Percentiles rank a stretch among this genome's conserved stretches.
These are phyloP conservation scores for Flaveria linearis DNA, from an alignment of 129 eudicot species.

Conservation along the genomic window DNA sequence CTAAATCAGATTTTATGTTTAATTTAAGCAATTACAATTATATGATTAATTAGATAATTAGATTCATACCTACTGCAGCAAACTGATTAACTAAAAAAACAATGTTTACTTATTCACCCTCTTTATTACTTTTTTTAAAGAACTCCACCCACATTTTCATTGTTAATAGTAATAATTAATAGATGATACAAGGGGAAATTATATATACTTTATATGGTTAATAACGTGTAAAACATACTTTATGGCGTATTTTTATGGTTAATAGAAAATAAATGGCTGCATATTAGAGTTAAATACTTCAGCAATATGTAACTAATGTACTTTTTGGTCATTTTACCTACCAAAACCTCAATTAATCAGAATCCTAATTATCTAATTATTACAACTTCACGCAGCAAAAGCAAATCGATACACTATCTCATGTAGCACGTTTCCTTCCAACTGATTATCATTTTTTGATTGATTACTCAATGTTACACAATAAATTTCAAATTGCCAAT, in stretches of 20 bases:
- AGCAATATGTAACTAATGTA: background rate
- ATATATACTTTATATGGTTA: background rate
- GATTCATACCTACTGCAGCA: background rate
- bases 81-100: background rate
- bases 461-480: background rate
- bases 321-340: background rate
- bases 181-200: background rate
- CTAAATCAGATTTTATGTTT: background rate
- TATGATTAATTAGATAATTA: background rate
- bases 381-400: background rate
- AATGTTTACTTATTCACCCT: background rate
- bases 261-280: background rate
- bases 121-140: background rate
- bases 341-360: background rate
- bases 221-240: background rate
- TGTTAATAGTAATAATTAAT: background rate
- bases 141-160: background rate
- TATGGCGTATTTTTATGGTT: background rate
- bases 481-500: background rate
- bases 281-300: background rate
- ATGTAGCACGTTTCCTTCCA: background rate
- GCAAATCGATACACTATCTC: background rate
- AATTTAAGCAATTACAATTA: background rate
- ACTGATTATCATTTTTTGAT: background rate
- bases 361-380: background rate